Conservation (phyloP, 2,329 filamentous ascomycete species). For the Aspergillus sp. region DNA sequence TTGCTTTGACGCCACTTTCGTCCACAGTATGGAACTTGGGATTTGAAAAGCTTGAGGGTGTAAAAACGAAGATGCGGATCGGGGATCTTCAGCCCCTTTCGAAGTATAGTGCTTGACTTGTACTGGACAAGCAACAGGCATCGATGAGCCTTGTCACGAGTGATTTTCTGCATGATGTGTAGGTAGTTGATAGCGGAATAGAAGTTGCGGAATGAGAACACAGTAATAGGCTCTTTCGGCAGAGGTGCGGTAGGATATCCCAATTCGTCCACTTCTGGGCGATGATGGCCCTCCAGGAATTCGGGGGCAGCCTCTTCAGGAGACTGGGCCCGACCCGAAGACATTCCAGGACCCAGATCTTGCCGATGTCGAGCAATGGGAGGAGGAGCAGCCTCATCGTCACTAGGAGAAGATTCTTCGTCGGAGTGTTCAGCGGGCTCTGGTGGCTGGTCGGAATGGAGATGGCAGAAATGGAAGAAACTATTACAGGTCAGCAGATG, state of each 20-base stretch:
- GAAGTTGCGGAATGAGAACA: slow-evolving; percentile 90
- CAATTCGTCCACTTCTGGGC: slow-evolving; percentile 73
- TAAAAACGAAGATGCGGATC: slow-evolving; percentile 85
- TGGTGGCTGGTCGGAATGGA: slow-evolving; percentile 58
- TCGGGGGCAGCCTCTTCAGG: slow-evolving; percentile 21
- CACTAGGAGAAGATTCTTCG: slow-evolving; percentile 39
- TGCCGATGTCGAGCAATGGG: slow-evolving; percentile 63
- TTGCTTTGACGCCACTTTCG: slow-evolving; percentile 97
- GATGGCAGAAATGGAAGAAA: slow-evolving; percentile 87
- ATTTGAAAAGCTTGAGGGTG: slow-evolving; percentile 97
- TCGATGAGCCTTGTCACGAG: slow-evolving; percentile 90
- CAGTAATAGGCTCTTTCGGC: slow-evolving; percentile 69
- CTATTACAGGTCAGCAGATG: slow-evolving; percentile 40
- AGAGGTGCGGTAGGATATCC: slow-evolving; percentile 70
- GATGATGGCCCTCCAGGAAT: slow-evolving; percentile 24
- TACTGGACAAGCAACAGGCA: slow-evolving; percentile 92
- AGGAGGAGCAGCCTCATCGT: slow-evolving; percentile 75
- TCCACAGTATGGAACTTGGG: slow-evolving; percentile 95
- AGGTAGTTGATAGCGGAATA: slow-evolving; percentile 94
- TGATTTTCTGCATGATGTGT: slow-evolving; percentile 95
- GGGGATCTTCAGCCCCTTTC: slow-evolving; percentile 85
- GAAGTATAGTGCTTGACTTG: slow-evolving; percentile 87
- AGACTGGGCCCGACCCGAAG: slow-evolving; percentile 19
- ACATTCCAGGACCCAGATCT: slow-evolving; percentile 22
- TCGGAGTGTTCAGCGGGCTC: slow-evolving; percentile 29